Base-by-base conservation (phyloP, 2,329 filamentous ascomycete genomes). In the Ascochyta koolunga region DNA sequence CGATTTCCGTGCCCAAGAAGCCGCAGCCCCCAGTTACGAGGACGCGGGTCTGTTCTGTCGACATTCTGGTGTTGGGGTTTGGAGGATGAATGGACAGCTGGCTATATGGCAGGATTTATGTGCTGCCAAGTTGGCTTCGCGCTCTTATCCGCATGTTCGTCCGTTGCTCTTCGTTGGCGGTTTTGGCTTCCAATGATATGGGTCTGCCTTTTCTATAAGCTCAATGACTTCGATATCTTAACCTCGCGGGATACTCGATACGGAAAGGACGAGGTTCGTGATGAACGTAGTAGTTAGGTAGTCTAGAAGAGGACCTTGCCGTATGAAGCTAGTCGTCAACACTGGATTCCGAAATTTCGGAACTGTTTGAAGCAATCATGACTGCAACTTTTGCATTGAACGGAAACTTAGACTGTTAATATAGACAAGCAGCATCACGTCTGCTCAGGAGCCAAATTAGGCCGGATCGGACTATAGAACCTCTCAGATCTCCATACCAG, bases 11-110 rank as follows among this genome's bases (percentile, higher is more conserved):
- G 27, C 79, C 79, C 2, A 82, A 64, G 60, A 81, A 82, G 11
- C 79, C 79, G 33, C 72, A 73, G 11, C 77, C 79, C n/a, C 79
- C 79, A 3, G 79, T 81, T 22, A 81, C 69, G 2, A 81, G 69
- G 32, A 81, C 57, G 29, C 67, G 65, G 13, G 57, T 63, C 48
- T 46, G 58, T 5, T 62, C 59, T 69, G 73, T 76, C 15, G 21
- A 32, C 45, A 38, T 41, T 15, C 29, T 44, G 21, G 40, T 13
- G 44, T 22, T 45, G 35, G 16, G 33, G 19, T 36, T 29, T 27
- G 24, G 9, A 32, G 25, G 41, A 22, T 50, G 25, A 33, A 22
- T 46, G 32, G 36, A 39, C 25, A 21, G 31, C 21, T 38, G 46
- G 33, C 19, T 39, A 27, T 39, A 48, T 29, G 37, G 38, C 31